Evolutionary conservation across 345 rosid species (phyloP).

Genomic region (Punica granatum): DNA sequence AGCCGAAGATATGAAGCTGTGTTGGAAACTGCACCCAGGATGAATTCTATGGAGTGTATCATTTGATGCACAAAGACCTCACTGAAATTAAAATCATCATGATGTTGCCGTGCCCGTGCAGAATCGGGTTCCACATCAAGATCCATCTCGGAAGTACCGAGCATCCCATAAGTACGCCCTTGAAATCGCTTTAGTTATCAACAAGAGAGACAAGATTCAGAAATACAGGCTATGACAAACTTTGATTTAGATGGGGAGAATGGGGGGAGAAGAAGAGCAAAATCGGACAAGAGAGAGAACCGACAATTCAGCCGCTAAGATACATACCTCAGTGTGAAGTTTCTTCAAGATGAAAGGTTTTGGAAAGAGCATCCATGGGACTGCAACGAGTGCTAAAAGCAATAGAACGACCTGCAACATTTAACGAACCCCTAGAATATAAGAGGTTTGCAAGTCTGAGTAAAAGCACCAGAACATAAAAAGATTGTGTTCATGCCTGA

Average conservation of each 20-base stretch:
- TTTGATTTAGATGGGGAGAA: neutral
- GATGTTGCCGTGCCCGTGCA: constrained; percentile 64
- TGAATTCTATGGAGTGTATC: constrained; percentile 97
- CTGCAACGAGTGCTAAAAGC: constrained; percentile 73
- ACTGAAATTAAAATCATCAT: constrained; percentile 89
- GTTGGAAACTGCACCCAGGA: constrained; percentile 94
- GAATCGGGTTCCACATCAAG: constrained; percentile 49
- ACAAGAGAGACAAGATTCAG: neutral
- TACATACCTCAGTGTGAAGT: constrained; percentile 71
- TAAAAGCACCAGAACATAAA: constrained; percentile 3
- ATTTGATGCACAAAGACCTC: constrained; percentile 99
- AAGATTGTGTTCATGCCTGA: constrained; percentile 39
- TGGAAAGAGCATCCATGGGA: constrained; percentile 98
- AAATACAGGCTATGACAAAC: neutral
- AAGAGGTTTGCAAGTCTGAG: neutral
- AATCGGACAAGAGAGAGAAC: neutral
- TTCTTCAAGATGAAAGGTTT: constrained; percentile 89
- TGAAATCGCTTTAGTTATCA: constrained; percentile 63
- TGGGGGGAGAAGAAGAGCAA: neutral
- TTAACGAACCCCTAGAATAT: neutral
- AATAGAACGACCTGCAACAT: constrained; percentile 66
- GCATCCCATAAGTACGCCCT: constrained; percentile 86
- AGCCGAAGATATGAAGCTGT: constrained; percentile 99
- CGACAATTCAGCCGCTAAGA: neutral
- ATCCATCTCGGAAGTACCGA: constrained; percentile 75